Conservation (phyloP, 1,284 basidiomycete species). For the Fistulinella cinereoalba region DNA sequence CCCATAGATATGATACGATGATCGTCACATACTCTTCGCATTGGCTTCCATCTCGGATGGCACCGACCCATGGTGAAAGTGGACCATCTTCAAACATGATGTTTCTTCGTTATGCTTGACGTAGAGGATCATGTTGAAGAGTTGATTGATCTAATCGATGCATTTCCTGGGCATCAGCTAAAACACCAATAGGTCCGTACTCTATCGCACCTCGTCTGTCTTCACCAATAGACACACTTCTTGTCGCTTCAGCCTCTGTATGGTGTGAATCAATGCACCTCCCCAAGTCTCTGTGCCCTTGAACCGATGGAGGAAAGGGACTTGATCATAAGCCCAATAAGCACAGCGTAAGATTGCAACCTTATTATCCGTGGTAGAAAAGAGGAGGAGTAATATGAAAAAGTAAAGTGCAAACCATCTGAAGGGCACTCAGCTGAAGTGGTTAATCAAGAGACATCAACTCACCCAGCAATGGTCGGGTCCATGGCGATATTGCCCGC, state of each 20-base stretch:
- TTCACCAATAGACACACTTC: slow-evolving; percentile 59
- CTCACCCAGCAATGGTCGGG: slow-evolving; percentile 52
- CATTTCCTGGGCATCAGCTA: neutral
- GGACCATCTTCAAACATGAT: slow-evolving; percentile 61
- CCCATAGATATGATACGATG: neutral
- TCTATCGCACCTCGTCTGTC: slow-evolving; percentile 55
- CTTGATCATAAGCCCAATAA: slow-evolving; percentile 66
- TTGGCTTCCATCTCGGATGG: slow-evolving; percentile 64
- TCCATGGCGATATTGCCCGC: slow-evolving; percentile 61
- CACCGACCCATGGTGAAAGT: slow-evolving; percentile 51
- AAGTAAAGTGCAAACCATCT: slow-evolving; percentile 68
- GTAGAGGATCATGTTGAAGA: slow-evolving; percentile 65
- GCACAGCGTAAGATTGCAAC: slow-evolving; percentile 49
- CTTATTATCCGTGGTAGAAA: slow-evolving; percentile 51
- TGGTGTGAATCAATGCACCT: slow-evolving; percentile 35
- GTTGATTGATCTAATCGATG: slow-evolving; percentile 51
- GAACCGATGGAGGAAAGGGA: slow-evolving; percentile 43
- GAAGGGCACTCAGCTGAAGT: slow-evolving; percentile 2
- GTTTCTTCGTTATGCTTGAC: slow-evolving; percentile 67
- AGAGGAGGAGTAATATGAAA: slow-evolving; percentile 44
- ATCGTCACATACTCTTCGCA: slow-evolving; percentile 45
- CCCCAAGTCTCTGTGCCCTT: slow-evolving; percentile 43
- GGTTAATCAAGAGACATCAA: slow-evolving; percentile 1
- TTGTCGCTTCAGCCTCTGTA: slow-evolving; percentile 48
- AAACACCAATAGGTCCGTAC: neutral